Evolutionary conservation across 1,284 basidiomycete genomes (phyloP), one percentile per base, ranked within the genome.

Genomic region (Papiliotrema flavescens): DNA sequence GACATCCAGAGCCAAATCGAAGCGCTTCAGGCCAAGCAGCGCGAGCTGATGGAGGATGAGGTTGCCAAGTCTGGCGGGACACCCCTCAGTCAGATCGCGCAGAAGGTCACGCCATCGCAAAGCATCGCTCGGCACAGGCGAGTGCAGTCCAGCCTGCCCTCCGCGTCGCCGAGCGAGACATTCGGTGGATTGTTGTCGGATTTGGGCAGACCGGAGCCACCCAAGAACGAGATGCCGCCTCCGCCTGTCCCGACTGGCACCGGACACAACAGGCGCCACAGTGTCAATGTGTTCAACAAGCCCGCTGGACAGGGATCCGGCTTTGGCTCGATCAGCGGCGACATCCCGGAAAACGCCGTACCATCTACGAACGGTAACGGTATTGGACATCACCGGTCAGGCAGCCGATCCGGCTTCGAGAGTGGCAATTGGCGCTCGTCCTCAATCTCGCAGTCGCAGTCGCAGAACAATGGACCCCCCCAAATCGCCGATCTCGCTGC

Each of bases 201-300:
- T n/a, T 8, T 46, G 8, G 23, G 23, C 23, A 17, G 32, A 32
- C 13, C 23, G 15, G 44, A n/a, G 4, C 57, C 62, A 37, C 57
- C 56, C 20, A 52, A 62, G 24, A 60, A 62, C 36, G 66, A 70
- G 37, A 65, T 70, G 62, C 59, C 57, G 3, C 66, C 64, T 41
- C 53, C 59, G 36, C 58, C 60, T 52, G 34, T 63, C 22, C 59
- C 55, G 24, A 48, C 57, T 35, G 41, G 44, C 7, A 85, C 87
- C 60, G 89, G 89, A 26, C 95, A 98, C 72, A 88, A 89, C 46
- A 84, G 95, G 53, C 83, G 95, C 60, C 94, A 97, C 78, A 95
- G 91, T 65, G 89, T 96, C 61, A 97, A 95, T 66, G 90, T 95
- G 40, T 67, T 73, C 62, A 76, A 73, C 68, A 74, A 76, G 59